These are phyloP conservation scores for Globisporangium perplexum DNA, from an alignment of 352 stramenopile species.

Conservation along the genomic window DNA sequence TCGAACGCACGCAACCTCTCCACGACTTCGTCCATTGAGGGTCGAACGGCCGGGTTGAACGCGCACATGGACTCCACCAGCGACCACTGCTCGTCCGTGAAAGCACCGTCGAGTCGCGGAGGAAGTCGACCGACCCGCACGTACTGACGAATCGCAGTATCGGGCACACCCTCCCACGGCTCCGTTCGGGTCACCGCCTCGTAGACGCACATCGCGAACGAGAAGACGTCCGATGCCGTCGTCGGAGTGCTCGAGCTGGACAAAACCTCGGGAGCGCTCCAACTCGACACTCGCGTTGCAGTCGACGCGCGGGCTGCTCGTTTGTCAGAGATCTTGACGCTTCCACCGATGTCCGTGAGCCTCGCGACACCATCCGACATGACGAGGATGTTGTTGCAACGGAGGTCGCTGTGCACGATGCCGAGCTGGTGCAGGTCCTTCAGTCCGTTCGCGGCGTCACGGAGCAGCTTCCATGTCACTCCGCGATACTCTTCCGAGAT, in stretches of 20 bases:
- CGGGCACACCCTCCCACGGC: not conserved
- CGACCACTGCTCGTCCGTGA: not conserved
- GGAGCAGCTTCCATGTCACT: not conserved
- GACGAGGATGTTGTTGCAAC: slow-evolving; percentile 1
- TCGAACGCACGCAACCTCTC: not conserved
- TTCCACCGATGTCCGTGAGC: not conserved
- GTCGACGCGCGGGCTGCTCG: not conserved
- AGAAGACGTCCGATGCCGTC: not conserved
- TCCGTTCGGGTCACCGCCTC: not conserved
- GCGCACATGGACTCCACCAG: not conserved
- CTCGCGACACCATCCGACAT: not conserved
- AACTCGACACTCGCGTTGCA: not conserved
- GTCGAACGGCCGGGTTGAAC: not conserved
- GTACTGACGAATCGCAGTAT: not conserved
- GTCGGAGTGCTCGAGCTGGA: not conserved
- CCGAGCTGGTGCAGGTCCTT: not conserved
- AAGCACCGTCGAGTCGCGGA: not conserved
- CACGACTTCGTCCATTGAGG: not conserved
- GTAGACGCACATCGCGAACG: not conserved
- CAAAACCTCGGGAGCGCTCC: not conserved
- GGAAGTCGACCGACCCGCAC: not conserved
- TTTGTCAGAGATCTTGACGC: not conserved
- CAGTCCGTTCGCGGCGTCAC: not conserved
- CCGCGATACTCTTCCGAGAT: not conserved
- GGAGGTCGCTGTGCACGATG: not conserved